Base-by-base conservation (phyloP, 1,284 basidiomycete genomes). In the Apiotrichum porosum region DNA sequence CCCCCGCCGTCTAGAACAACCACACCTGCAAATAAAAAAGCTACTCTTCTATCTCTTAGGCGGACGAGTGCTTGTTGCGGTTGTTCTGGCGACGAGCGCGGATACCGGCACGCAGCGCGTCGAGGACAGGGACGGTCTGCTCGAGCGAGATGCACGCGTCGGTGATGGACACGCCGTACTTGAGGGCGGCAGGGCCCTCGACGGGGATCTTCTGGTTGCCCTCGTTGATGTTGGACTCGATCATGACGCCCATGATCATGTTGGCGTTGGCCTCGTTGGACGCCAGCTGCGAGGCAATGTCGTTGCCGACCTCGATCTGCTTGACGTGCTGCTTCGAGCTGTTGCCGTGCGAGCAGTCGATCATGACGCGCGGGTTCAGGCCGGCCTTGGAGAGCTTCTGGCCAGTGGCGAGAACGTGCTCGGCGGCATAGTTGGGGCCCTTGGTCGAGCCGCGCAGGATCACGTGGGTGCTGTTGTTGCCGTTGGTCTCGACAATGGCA, bases 221-320 rank as follows among this genome's bases (percentile, higher is more conserved):
- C 60, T 91, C 93, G 39, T 88, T 81, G 49, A 97, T 79, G 72
- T 98, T 94, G 40, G 86, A 89, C 74, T 98, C 95, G 54, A 97
- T 80, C 95, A 98, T 98, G 52, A 95, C 91, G 51, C 94, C 94
- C 80, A 95, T 86, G 60, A 98, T 90, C 66, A 82, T 80, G 19
- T 78, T 68, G 2, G 82, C 78, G 1, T 88, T 90, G 45, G 88
- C 83, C 31, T 60, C 78, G 76, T 63, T 62, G 3, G 78, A 80
- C 54, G 84, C 79, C 18, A 89, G 75, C 77, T 91, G 86, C 36
- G 75, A 74, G 19, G 85, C 69, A 49, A 81, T 72, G 54, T 76
- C 74, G 17, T 75, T 63, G 21, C 77, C 77, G 31, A 80, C 80
- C 42, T 75, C 66, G 36, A 78, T 72, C 62, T 82, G 81, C 57